Evolutionary conservation across 495 filamentous ascomycete genomes (phyloP), one percentile per base, ranked within the genome.

Genomic region (Neurospora intermedia): DNA sequence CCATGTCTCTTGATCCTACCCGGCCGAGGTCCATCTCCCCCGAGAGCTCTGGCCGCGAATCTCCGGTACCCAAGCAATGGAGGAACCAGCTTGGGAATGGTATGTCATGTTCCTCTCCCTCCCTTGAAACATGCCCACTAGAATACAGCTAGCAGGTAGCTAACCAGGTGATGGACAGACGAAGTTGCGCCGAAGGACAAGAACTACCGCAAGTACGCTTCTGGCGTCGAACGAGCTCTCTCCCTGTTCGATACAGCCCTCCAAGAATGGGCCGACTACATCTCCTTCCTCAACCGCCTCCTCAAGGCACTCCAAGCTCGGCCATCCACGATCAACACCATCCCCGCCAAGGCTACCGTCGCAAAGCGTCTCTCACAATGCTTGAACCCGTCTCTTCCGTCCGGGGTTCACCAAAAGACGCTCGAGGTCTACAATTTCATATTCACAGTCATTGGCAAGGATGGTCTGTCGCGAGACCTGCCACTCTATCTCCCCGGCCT

Each of bases 221-320:
- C 91, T 46, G 90, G 89, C 70, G 90, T 99, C 72, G 94, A 98
- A 78, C 87, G 94, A 80, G 93, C 94, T 46, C 86, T 99, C 75
- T 90, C 92, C 39, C 83, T 97, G 39, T 99, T 98, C 82, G 96
- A 99, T 82, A 94, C 91, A 27, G 89, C 93, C 69, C 85, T 97
- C 75, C 93, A 98, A 82, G 96, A 98, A 89, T 99, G 96, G 96
- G 95, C 96, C 43, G 96, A 99, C 80, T 99, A 99, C 79, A 98
- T 99, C 79, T 97, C 95, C 11, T 98, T 98, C 80, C 85, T 99
- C 42, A 94, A 91, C 77, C 90, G 96, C 43, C 85, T 99, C 35
- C 84, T 98, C 71, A 99, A 98, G 89, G 94, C 96, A 31, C 85
- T 99, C 43, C 96, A 99, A 88, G 87, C 91, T 38, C 91, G 94